Base-by-base conservation (phyloP, 176 grass and related monocot genomes). In the Miscanthus lutarioriparius region DNA sequence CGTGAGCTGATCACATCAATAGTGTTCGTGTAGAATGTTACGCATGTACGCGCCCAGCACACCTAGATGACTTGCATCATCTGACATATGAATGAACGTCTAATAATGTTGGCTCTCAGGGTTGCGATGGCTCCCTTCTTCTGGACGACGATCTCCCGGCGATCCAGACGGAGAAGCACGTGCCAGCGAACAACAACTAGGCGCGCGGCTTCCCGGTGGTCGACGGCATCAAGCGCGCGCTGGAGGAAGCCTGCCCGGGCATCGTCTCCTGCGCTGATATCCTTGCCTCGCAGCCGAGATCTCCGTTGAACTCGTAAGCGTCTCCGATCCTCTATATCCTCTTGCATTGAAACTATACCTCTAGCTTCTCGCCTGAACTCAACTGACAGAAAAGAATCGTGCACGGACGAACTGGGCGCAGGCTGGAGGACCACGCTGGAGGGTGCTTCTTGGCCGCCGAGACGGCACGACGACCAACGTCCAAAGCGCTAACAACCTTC, bases 181-280 rank as follows among this genome's bases (percentile, higher is more conserved):
- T 22, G 9, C 87, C 68, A 1, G 75, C 35, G 3, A 84, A 88
- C 26, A 1, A 84, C 23, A 79, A 56, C 3, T 88, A 81, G 11
- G 81, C 59, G 14, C 81, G 81, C 5, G 81, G 87, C 9, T 88
- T 83, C 36, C 0, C 7, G 0, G 87, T 88, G 33, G 35, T 88
- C 13, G 87, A 88, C 67, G 68, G 65, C 75, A 88, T 88, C 67
- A 84, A 88, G 75, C 1, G 14, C 26, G 81, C 67, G 8, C 36
- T 84, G 13, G 86, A 88, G 40, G 0, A 20, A 0, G 38, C 64
- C 1, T 86, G 85, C 58, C 85, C 85, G 0, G 69, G 54, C 58
- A n/a, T 74, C 69, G 69, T 86, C 43, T 86, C 85, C n/a, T 86
- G 85, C 59, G 63, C 85, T 2, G 85, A 76, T 20, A 82, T 87